phyloP scores from a whole-genome alignment of 768 basidiomycete species.

The Russula emetica region DNA sequence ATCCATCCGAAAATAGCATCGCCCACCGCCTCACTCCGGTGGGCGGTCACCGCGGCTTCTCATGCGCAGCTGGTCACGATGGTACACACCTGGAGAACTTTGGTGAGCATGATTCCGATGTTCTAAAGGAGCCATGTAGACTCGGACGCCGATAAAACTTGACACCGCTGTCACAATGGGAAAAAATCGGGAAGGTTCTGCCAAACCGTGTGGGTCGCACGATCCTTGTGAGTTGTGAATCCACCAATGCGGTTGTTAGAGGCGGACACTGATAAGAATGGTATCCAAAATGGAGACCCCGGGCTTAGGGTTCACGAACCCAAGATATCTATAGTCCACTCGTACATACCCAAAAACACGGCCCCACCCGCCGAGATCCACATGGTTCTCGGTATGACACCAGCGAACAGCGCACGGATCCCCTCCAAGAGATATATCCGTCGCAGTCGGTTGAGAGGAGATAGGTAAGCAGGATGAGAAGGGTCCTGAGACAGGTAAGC shows the following conservation, averaged over 20 bases:
- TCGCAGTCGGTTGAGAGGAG: conserved; percentile 51
- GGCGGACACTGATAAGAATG: not conserved
- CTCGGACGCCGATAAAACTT: not conserved
- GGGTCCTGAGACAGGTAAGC: conserved; percentile 41
- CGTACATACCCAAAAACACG: conserved; percentile 96
- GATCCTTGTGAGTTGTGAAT: not conserved
- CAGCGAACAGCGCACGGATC: conserved; percentile 69
- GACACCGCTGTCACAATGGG: conserved; percentile 6
- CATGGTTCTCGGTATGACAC: conserved; percentile 84
- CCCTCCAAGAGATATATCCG: conserved; percentile 76
- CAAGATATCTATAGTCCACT: conserved; percentile 44
- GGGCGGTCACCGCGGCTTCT: conserved; percentile 7
- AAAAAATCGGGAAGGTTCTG: not conserved
- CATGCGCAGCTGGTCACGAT: conserved; percentile 14
- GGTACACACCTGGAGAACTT: not conserved
- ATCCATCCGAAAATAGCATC: conserved; percentile 13
- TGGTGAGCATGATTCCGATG: not conserved
- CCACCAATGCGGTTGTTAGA: conserved; percentile 1
- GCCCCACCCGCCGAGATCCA: conserved; percentile 98
- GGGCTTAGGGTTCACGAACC: conserved; percentile 13
- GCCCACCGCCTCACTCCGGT: conserved; percentile 5
- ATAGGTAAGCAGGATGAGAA: conserved; percentile 47
- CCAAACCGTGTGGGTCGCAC: not conserved
- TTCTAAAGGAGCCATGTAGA: not conserved
- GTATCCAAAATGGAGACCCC: not conserved